These are phyloP conservation scores for Ziziphus jujuba DNA, from an alignment of 306 rosid genomes.

Conservation along the genomic window DNA sequence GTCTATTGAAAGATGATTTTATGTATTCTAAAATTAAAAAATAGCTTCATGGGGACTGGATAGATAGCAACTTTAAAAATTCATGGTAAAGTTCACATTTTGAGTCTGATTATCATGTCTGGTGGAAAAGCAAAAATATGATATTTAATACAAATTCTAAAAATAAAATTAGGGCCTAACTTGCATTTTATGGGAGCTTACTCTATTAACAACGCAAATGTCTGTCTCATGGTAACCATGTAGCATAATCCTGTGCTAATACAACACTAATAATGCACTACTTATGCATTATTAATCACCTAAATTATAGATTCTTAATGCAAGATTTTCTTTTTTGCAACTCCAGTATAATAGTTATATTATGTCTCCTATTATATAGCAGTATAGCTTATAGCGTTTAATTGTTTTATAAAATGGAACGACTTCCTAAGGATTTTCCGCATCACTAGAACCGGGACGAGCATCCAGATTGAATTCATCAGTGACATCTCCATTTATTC, in stretches of 20 bases:
- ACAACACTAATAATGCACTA: background rate
- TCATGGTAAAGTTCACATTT: too few species aligned
- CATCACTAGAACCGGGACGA: slow-evolving; percentile 61
- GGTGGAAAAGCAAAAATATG: too few species aligned
- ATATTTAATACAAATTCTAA: too few species aligned
- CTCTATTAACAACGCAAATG: background rate
- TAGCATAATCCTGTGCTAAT: background rate
- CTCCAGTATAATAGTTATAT: background rate
- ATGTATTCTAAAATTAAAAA: too few species aligned
- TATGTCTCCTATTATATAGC: background rate
- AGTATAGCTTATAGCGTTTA: slow-evolving; percentile 31
- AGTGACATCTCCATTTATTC: slow-evolving; percentile 50
- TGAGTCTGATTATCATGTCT: too few species aligned
- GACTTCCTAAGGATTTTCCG: slow-evolving; percentile 54
- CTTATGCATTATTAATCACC: background rate
- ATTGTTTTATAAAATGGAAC: slow-evolving; percentile 16
- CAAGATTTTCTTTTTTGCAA: too few species aligned
- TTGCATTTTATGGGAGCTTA: too few species aligned
- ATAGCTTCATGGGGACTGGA: too few species aligned
- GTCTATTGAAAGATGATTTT: too few species aligned
- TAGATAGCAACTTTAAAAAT: too few species aligned
- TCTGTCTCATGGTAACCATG: too few species aligned
- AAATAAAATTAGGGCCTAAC: too few species aligned
- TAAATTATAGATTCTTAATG: background rate
- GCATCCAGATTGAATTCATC: slow-evolving; percentile 64